A percentile compares a stretch with the other conserved stretches of the same genome.
These are phyloP conservation scores for Paecilomyces sp. DNA, from an alignment of 2,329 filamentous ascomycete species.

Conservation along the genomic window DNA sequence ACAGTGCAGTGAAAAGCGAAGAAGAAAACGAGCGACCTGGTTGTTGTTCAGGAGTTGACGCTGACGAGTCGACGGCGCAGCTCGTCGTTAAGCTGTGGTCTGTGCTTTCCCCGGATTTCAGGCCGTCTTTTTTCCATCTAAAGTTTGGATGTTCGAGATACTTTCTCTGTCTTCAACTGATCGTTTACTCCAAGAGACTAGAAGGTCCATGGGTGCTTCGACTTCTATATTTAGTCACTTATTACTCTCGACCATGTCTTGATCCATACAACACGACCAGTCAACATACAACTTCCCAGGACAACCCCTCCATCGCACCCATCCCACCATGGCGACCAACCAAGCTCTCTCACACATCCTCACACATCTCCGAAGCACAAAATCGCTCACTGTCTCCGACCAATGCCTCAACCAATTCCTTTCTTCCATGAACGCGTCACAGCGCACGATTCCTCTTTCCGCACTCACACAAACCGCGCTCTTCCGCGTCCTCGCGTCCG, in stretches of 20 bases:
- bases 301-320: not conserved
- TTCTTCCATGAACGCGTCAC: slow-evolving; percentile 43
- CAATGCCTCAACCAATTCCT: slow-evolving; percentile 61
- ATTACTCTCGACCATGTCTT: too few relatives aligned
- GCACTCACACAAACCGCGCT: slow-evolving; percentile 72
- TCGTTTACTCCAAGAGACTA: too few relatives aligned
- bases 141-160: not conserved
- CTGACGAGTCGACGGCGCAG: slow-evolving; percentile 4
- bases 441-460: slow-evolving; percentile 54
- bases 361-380: slow-evolving; percentile 50
- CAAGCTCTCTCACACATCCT: slow-evolving; percentile 28
- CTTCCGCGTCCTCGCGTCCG: slow-evolving; percentile 69
- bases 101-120: slow-evolving; percentile 13
- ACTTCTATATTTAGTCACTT: not conserved
- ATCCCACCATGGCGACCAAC: not conserved
- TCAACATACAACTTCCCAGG: not conserved
- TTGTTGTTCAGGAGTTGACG: not conserved
- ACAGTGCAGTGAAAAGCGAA: not conserved
- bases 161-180: not conserved
- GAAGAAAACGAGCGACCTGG: not conserved
- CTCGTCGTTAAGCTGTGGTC: slow-evolving; percentile 18
- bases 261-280: too few relatives aligned
- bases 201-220: not conserved
- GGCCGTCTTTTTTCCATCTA: not conserved
- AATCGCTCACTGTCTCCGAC: slow-evolving; percentile 47